These are phyloP conservation scores for button mushroom (Agaricus bisporus) DNA, from an alignment of 768 basidiomycete genomes.

Conservation along the genomic window DNA sequence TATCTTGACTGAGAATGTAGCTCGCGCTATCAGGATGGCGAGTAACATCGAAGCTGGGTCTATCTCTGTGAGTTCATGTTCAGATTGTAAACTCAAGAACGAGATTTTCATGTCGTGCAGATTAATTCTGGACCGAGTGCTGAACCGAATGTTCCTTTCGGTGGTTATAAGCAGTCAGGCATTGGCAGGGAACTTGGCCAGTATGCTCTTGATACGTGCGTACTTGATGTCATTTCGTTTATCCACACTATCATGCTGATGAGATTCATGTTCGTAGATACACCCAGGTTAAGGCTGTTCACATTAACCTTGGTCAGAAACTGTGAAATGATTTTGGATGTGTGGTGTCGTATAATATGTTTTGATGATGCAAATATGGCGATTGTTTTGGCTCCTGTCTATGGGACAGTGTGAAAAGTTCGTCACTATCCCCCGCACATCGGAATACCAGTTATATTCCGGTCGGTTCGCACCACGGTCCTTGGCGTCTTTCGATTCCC, in stretches of 20 bases:
- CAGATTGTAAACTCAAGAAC: neutral
- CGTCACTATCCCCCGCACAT: too few relatives aligned
- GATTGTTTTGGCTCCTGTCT: too few relatives aligned
- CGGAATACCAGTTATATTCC: too few relatives aligned
- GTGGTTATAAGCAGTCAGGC: constrained; percentile 71
- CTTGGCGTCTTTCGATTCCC: too few relatives aligned
- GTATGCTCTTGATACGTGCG: constrained; percentile 51
- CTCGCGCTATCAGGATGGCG: constrained; percentile 57
- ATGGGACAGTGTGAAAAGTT: too few relatives aligned
- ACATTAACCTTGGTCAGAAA: constrained; percentile 44
- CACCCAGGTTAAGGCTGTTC: constrained; percentile 54
- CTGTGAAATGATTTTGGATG: neutral
- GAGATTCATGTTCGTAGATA: constrained; percentile 29
- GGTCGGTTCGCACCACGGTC: too few relatives aligned
- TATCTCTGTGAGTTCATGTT: constrained; percentile 36
- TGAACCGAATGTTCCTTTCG: constrained; percentile 62
- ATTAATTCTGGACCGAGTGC: constrained; percentile 36
- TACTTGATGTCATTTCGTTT: constrained; percentile 3
- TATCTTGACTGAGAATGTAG: constrained; percentile 67
- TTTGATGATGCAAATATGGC: too few relatives aligned
- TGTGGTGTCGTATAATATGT: too few relatives aligned
- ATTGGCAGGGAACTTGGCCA: constrained; percentile 66
- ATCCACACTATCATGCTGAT: neutral
- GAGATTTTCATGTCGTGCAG: constrained; percentile 15
- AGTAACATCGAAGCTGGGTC: constrained; percentile 65